Conservation (phyloP, 1,139 yeast genomes). For the Geotrichum bryndzae region DNA sequence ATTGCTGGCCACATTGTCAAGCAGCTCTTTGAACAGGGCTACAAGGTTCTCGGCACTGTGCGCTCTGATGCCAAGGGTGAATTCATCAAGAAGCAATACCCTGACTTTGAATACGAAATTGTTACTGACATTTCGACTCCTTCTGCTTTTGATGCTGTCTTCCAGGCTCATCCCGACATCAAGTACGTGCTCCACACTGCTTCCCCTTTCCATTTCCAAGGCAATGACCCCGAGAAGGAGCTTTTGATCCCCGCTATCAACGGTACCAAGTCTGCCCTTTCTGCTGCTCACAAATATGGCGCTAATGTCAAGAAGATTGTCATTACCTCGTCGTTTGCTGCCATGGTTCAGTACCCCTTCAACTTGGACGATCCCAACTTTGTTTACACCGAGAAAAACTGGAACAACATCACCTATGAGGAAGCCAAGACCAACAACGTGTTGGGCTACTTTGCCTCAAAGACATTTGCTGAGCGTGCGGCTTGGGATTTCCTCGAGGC, state of each 20-base stretch:
- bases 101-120: slow-evolving; percentile 17
- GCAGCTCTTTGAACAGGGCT: slow-evolving; percentile 36
- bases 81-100: slow-evolving; percentile 32
- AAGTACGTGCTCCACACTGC: slow-evolving; percentile 56
- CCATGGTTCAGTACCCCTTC: slow-evolving; percentile 39
- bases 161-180: slow-evolving; percentile 42
- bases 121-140: slow-evolving; percentile 45
- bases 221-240: slow-evolving; percentile 39
- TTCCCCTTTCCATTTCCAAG: slow-evolving; percentile 44
- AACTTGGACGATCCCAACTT: slow-evolving; percentile 19
- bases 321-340: slow-evolving; percentile 52
- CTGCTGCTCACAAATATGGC: slow-evolving; percentile 41
- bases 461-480: slow-evolving; percentile 38
- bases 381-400: slow-evolving; percentile 33
- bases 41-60: slow-evolving; percentile 54
- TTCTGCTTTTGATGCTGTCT: slow-evolving; percentile 53
- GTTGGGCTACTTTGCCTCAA: slow-evolving; percentile 32
- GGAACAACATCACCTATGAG: slow-evolving; percentile 42
- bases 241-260: slow-evolving; percentile 45
- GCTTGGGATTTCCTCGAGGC: slow-evolving; percentile 41
- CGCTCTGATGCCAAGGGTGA: slow-evolving; percentile 50
- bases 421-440: slow-evolving; percentile 23
- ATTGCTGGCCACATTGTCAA: slow-evolving; percentile 49
- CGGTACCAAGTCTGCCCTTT: slow-evolving; percentile 44
- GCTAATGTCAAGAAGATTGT: slow-evolving; percentile 48